Evolutionary conservation across 129 eudicot genomes (phyloP).

Genomic region (Sambucus nigra): DNA sequence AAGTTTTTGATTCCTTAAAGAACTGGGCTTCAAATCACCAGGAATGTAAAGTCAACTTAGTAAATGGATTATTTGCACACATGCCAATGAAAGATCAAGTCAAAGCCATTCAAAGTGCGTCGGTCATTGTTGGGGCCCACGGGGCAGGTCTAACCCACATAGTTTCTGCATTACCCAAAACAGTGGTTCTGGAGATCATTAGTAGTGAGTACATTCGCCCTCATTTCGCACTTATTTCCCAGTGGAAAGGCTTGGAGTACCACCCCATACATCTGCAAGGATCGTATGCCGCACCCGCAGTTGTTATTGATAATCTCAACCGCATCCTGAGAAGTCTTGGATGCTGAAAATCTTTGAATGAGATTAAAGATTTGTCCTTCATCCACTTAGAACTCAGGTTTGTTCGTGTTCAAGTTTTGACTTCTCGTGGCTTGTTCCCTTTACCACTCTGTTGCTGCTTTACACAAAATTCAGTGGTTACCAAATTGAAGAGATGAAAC

Average conservation of each 20-base stretch:
- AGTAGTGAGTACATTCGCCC: slow-evolving; percentile 71
- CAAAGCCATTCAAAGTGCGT: slow-evolving; percentile 80
- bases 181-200: slow-evolving; percentile 68
- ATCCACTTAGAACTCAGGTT: not conserved
- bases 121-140: slow-evolving; percentile 85
- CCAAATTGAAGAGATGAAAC: not conserved
- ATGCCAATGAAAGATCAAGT: slow-evolving; percentile 98
- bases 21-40: slow-evolving; percentile 43
- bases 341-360: slow-evolving; percentile 32
- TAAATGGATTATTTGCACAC: slow-evolving; percentile 80
- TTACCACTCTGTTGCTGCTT: not conserved
- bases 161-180: slow-evolving; percentile 60
- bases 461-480: not conserved
- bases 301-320: slow-evolving; percentile 44
- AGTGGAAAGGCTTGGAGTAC: slow-evolving; percentile 87
- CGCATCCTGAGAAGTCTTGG: slow-evolving; percentile 54
- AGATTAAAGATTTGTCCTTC: not conserved
- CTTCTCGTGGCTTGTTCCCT: not conserved
- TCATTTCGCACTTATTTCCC: slow-evolving; percentile 66
- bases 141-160: slow-evolving; percentile 97
- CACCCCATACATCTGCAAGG: slow-evolving; percentile 55
- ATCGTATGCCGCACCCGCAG: slow-evolving; percentile 47
- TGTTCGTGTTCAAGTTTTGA: not conserved
- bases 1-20: slow-evolving; percentile 60
- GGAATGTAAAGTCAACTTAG: slow-evolving; percentile 49